These are phyloP conservation scores for Cladosporium sp. DNA, from an alignment of 2,329 filamentous ascomycete species.

Conservation along the genomic window DNA sequence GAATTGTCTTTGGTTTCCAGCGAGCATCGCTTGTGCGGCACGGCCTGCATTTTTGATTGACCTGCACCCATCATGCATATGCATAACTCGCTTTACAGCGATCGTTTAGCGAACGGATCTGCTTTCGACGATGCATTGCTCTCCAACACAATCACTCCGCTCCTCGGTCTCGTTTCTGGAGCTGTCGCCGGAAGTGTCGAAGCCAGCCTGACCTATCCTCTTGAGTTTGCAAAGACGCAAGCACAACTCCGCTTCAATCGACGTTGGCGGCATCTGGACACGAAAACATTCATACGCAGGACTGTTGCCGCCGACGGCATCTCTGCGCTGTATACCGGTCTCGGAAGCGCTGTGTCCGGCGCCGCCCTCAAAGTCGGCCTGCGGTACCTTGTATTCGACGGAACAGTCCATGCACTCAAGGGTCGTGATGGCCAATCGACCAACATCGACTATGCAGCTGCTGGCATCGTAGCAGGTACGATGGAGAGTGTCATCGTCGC, in stretches of 20 bases:
- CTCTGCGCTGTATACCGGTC: conserved; percentile 26
- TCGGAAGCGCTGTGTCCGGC: conserved; percentile 25
- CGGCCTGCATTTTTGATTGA: no score
- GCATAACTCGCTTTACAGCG: conserved; percentile 8
- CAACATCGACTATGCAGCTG: conserved; percentile 22
- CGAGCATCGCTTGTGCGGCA: no score
- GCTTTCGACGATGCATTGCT: neutral
- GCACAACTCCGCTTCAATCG: conserved; percentile 22
- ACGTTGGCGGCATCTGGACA: conserved; percentile 17
- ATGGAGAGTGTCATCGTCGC: conserved; percentile 27
- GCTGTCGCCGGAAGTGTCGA: conserved; percentile 51
- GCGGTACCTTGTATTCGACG: conserved; percentile 29
- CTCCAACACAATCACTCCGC: conserved; percentile 9
- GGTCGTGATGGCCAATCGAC: conserved; percentile 23
- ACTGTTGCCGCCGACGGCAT: conserved; percentile 20
- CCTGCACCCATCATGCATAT: conserved; percentile 2
- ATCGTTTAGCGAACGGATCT: conserved; percentile 3
- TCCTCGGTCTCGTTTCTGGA: conserved; percentile 47
- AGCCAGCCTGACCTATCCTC: conserved; percentile 44
- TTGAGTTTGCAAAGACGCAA: conserved; percentile 33
- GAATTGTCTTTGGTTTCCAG: no score
- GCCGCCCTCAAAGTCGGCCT: conserved; percentile 31
- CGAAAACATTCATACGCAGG: conserved; percentile 22
- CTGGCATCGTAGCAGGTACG: conserved; percentile 25
- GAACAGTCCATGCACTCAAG: conserved; percentile 21